Conservation (phyloP, 1,284 basidiomycete species). For the Heterobasidion irregulare region DNA sequence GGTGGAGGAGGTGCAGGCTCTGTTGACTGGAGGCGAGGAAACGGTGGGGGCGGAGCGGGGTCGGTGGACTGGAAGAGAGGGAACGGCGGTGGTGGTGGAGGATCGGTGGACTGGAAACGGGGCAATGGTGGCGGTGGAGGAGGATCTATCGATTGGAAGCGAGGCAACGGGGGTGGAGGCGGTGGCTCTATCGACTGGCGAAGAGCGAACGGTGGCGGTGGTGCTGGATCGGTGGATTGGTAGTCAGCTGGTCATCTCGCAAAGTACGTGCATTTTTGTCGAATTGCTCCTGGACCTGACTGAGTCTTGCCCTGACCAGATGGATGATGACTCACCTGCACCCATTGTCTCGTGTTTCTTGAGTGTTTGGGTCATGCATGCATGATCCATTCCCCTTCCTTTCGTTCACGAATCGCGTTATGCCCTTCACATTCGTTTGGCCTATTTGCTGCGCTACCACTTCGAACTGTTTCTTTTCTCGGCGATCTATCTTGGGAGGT, state of each 20-base stretch:
- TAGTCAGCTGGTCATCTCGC: neutral
- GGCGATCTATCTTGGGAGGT: neutral
- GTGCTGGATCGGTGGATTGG: neutral
- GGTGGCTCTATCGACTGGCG: neutral
- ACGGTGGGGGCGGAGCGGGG: neutral
- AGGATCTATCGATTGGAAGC: neutral
- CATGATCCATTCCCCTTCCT: neutral
- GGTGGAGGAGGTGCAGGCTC: neutral
- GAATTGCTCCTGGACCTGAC: too few relatives aligned
- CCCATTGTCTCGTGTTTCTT: neutral
- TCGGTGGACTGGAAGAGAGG: neutral
- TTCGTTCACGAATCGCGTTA: neutral
- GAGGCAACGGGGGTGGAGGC: slow-evolving; percentile 1
- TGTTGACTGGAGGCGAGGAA: neutral
- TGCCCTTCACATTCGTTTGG: neutral
- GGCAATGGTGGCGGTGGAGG: neutral
- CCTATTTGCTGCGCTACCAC: neutral
- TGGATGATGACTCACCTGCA: too few relatives aligned
- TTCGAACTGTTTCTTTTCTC: neutral
- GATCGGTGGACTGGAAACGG: slow-evolving; percentile 1
- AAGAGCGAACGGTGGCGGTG: neutral
- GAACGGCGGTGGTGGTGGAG: neutral
- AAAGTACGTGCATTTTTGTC: neutral
- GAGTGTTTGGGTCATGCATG: neutral
- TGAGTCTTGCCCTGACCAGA: too few relatives aligned